Evolutionary conservation across 1,284 basidiomycete genomes (phyloP).

Genomic region (Coniferiporia sulphurascens): DNA sequence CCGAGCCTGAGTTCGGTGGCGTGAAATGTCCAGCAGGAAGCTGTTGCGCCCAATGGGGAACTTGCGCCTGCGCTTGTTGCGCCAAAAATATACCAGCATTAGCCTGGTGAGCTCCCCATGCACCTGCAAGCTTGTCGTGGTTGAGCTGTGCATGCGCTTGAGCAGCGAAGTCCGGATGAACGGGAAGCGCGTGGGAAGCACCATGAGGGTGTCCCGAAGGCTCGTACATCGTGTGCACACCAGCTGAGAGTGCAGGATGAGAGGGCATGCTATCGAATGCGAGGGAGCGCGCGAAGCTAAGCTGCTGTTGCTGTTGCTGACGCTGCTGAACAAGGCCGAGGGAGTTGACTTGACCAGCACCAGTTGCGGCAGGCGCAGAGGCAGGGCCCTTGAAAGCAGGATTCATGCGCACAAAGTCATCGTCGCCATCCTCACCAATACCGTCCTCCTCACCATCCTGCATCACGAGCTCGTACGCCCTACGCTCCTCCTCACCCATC

Average conservation of each 20-base stretch:
- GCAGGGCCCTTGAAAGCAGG: conserved; percentile 10
- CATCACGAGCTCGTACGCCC: conserved; percentile 30
- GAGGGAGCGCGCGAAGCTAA: conserved; percentile 10
- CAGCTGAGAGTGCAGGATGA: conserved; percentile 14
- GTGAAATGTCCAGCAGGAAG: conserved; percentile 18
- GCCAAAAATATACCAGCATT: background rate
- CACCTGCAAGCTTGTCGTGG: conserved; percentile 28
- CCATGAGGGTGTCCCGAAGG: conserved; percentile 18
- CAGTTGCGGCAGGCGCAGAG: conserved; percentile 11
- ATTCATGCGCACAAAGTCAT: conserved; percentile 27
- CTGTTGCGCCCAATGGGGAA: conserved; percentile 10
- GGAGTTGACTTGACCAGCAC: background rate
- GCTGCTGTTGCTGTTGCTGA: conserved; percentile 17
- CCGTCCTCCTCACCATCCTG: conserved; percentile 50
- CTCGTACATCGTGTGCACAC: conserved; percentile 19
- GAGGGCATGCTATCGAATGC: conserved; percentile 13
- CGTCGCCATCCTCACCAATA: conserved; percentile 34
- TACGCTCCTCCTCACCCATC: conserved; percentile 24
- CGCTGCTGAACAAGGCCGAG: conserved; percentile 15
- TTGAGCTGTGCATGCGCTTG: conserved; percentile 14
- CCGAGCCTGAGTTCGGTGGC: background rate
- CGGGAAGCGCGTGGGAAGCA: conserved; percentile 18
- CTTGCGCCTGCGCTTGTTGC: conserved; percentile 9
- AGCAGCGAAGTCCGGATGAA: conserved; percentile 14
- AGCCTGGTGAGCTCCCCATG: conserved; percentile 20